Conservation (phyloP, 176 grass and related monocot species). For the Carex scoparia region DNA sequence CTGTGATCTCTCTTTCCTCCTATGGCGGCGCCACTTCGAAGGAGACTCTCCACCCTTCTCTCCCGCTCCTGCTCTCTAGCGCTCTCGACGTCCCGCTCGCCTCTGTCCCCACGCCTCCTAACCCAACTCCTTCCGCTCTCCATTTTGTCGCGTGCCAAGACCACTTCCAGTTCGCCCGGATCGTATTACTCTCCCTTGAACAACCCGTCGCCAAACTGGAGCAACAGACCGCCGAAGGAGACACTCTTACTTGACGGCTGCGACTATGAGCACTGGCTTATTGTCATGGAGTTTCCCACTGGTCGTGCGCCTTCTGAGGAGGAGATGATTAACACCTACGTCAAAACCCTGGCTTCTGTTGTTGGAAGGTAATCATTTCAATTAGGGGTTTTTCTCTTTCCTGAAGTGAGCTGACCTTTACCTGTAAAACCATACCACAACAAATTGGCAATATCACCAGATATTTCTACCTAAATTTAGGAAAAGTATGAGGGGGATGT, state of each 20-base stretch:
- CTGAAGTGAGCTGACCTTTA: neutral
- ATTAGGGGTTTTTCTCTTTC: neutral
- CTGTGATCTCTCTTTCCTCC: neutral
- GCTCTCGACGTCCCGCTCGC: constrained; percentile 17
- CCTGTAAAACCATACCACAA: neutral
- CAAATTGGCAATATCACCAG: neutral
- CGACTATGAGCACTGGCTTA: constrained; percentile 97
- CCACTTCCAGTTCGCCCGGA: constrained; percentile 41
- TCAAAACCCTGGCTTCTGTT: constrained; percentile 64
- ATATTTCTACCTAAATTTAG: neutral
- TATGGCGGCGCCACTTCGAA: constrained; percentile 60
- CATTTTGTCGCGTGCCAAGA: constrained; percentile 34
- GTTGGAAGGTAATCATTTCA: constrained; percentile 51
- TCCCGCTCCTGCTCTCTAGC: constrained; percentile 31
- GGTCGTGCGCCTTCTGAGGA: constrained; percentile 66
- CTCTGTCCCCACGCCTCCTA: constrained; percentile 1
- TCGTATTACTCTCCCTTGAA: constrained; percentile 65
- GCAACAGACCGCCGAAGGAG: constrained; percentile 85
- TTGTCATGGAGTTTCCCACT: constrained; percentile 81
- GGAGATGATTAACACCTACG: constrained; percentile 71
- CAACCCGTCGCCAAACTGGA: constrained; percentile 92
- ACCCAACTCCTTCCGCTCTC: constrained; percentile 18
- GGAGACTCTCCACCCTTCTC: constrained; percentile 50
- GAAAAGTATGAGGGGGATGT: neutral
- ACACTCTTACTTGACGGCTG: constrained; percentile 93